Conservation (phyloP, 176 grass and related monocot species). For the Pontederia paniculata region DNA sequence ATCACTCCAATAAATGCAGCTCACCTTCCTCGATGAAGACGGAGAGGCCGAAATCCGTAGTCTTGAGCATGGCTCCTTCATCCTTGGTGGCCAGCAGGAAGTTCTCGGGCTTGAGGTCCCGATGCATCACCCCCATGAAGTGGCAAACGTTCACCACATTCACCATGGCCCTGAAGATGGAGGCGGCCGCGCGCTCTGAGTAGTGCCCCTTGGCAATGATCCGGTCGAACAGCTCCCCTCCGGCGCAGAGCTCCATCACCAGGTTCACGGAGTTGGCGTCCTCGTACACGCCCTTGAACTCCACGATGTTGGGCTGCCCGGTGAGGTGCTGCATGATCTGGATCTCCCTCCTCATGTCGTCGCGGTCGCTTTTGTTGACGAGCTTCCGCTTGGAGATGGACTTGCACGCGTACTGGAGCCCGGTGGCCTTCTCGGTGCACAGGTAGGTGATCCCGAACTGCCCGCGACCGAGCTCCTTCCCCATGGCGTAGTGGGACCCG, state of each 20-base stretch:
- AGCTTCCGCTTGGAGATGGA: slow-evolving; percentile 15
- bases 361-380: background rate
- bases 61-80: slow-evolving; percentile 11
- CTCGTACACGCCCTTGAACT: slow-evolving; percentile 17
- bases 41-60: slow-evolving; percentile 17
- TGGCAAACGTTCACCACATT: slow-evolving; percentile 20
- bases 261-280: slow-evolving; percentile 1
- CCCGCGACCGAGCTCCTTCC: slow-evolving; percentile 12
- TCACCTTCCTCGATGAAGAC: slow-evolving; percentile 20
- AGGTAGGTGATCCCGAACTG: slow-evolving; percentile 10
- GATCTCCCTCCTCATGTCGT: slow-evolving; percentile 11
- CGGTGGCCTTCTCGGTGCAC: slow-evolving; percentile 6
- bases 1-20: background rate
- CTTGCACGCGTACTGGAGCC: slow-evolving; percentile 9
- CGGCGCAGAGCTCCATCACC: slow-evolving; percentile 13
- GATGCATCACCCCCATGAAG: slow-evolving; percentile 21
- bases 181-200: slow-evolving; percentile 4
- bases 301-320: slow-evolving; percentile 12
- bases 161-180: background rate
- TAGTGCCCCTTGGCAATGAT: slow-evolving; percentile 17
- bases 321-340: slow-evolving; percentile 19
- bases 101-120: slow-evolving; percentile 17
- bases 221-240: slow-evolving; percentile 15
- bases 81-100: slow-evolving; percentile 12
- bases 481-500: background rate